Evolutionary conservation across 1,284 basidiomycete genomes (phyloP).

Genomic region (Microbotryomycetes sp.): DNA sequence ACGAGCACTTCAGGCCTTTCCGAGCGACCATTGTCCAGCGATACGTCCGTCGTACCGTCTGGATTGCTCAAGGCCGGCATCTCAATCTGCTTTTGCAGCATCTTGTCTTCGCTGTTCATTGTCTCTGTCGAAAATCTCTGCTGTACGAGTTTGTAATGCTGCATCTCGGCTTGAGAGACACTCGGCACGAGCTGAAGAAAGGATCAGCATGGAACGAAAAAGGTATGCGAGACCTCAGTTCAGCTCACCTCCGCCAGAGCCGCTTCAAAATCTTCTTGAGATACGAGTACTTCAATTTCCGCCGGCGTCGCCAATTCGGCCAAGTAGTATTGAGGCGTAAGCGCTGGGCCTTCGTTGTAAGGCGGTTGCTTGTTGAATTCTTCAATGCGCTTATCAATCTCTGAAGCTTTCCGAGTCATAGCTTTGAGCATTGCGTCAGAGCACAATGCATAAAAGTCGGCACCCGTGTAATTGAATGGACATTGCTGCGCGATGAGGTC

Average conservation of each 20-base stretch:
- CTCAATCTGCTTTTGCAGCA: constrained; percentile 15
- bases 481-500: constrained; percentile 62
- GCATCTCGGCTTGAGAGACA: constrained; percentile 82
- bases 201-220: no score
- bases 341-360: constrained; percentile 46
- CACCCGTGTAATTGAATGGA: constrained; percentile 90
- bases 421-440: constrained; percentile 93
- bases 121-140: constrained; percentile 21
- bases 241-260: constrained; percentile 54
- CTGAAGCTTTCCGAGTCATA: constrained; percentile 79
- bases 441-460: constrained; percentile 96
- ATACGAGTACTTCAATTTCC: constrained; percentile 72
- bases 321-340: constrained; percentile 89
- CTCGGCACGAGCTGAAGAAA: constrained; percentile 59
- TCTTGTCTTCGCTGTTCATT: constrained; percentile 25
- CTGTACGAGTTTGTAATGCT: constrained; percentile 56
- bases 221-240: no score
- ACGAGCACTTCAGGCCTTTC: no score
- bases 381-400: constrained; percentile 67
- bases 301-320: constrained; percentile 66
- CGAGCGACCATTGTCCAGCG: no score
- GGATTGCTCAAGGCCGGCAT: no score
- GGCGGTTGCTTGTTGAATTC: constrained; percentile 48
- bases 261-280: constrained; percentile 61
- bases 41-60: no score